Percentiles rank a stretch among this genome's conserved stretches.
Conservation (phyloP, 2,329 filamentous ascomycete species). For the Purpureocillium takamizusanense region DNA sequence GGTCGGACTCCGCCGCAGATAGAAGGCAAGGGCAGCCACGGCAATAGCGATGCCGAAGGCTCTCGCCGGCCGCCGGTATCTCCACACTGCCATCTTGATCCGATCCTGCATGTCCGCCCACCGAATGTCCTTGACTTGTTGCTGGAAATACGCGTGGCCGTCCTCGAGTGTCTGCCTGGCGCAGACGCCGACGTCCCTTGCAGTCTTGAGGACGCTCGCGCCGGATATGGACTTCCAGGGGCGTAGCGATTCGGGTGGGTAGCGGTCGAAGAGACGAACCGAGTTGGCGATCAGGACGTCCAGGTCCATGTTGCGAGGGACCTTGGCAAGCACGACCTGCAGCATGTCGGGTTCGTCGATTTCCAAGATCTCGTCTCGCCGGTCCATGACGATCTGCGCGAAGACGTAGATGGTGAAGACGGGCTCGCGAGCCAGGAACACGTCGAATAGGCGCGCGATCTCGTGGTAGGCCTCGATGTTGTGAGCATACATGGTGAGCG, state of each 20-base stretch:
- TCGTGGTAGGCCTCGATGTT: conserved; percentile 85
- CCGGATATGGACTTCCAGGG: conserved; percentile 65
- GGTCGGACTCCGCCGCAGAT: conserved; percentile 44
- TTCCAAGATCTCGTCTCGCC: conserved; percentile 76
- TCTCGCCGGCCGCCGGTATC: conserved; percentile 55
- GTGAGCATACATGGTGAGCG: conserved; percentile 92
- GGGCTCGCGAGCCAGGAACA: conserved; percentile 78
- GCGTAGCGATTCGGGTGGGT: conserved; percentile 65
- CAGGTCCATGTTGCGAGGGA: conserved; percentile 72
- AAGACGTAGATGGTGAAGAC: conserved; percentile 87
- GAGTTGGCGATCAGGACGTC: conserved; percentile 66
- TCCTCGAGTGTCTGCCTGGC: conserved; percentile 51
- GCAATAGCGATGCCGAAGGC: conserved; percentile 55
- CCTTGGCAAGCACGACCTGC: conserved; percentile 76
- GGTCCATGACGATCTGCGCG: conserved; percentile 74
- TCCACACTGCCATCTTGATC: conserved; percentile 37
- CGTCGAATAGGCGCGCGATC: conserved; percentile 88
- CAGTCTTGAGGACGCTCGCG: conserved; percentile 80
- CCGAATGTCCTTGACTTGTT: conserved; percentile 63
- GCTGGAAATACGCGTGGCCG: conserved; percentile 58
- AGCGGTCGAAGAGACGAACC: conserved; percentile 48
- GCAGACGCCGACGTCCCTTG: conserved; percentile 41
- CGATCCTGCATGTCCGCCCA: conserved; percentile 44
- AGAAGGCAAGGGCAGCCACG: conserved; percentile 60
- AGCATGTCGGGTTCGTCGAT: conserved; percentile 93